Evolutionary conservation across 2,329 filamentous ascomycete genomes (phyloP).

Genomic region (Microsporum canis): DNA sequence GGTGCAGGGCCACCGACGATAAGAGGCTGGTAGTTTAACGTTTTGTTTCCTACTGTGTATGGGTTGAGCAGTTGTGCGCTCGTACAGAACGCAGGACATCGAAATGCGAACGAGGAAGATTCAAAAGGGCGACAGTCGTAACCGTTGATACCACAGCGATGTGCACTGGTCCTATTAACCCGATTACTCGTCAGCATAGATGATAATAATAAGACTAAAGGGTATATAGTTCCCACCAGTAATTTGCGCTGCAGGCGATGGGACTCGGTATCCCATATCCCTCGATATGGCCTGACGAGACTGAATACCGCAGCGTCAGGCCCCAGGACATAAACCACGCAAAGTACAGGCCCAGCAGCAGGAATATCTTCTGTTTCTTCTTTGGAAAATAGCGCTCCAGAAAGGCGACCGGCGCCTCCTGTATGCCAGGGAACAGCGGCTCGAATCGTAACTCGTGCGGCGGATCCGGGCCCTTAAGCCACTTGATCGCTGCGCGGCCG

Average conservation of each 20-base stretch:
- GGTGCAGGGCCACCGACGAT: slow-evolving; percentile 41
- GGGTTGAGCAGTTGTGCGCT: slow-evolving; percentile 39
- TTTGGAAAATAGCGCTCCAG: slow-evolving; percentile 37
- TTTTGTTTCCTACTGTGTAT: slow-evolving; percentile 41
- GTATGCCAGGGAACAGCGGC: slow-evolving; percentile 37
- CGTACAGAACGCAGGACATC: slow-evolving; percentile 46
- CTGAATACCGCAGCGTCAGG: slow-evolving; percentile 35
- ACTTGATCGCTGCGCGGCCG: slow-evolving; percentile 32
- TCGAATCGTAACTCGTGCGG: slow-evolving; percentile 36
- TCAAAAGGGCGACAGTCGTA: slow-evolving; percentile 46
- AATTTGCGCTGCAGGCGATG: slow-evolving; percentile 36
- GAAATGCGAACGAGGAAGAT: slow-evolving; percentile 42
- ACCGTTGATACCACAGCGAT: slow-evolving; percentile 44
- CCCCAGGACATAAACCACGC: slow-evolving; percentile 40
- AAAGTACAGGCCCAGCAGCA: slow-evolving; percentile 35
- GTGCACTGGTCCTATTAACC: slow-evolving; percentile 28
- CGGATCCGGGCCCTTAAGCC: slow-evolving; percentile 39
- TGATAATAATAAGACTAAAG: neutral
- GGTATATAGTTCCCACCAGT: slow-evolving; percentile 29
- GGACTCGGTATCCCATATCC: slow-evolving; percentile 37
- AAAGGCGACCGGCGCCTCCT: slow-evolving; percentile 36
- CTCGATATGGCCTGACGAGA: slow-evolving; percentile 38
- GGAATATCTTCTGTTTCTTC: slow-evolving; percentile 33
- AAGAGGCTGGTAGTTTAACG: slow-evolving; percentile 41
- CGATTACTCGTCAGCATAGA: neutral